Evolutionary conservation across 108 stramenopile genomes (phyloP), one percentile per base, ranked within the genome.

Genomic region (Nitzschia sp.): DNA sequence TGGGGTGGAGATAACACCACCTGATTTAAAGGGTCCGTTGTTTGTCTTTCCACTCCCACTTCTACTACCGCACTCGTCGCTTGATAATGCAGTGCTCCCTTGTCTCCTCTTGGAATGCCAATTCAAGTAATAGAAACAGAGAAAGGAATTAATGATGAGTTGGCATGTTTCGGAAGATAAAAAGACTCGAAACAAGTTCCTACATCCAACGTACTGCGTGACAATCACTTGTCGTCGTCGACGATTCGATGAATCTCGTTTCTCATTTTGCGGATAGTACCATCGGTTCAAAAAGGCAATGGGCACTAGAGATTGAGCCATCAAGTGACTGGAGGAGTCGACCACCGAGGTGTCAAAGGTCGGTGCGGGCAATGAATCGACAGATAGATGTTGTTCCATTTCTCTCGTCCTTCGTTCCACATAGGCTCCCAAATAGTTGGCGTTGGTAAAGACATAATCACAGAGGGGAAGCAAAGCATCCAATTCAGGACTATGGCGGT

Each of bases 361-460:
- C n/a, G n/a, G n/a, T n/a, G n/a, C n/a, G n/a, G n/a, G n/a, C n/a
- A n/a, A n/a, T n/a, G n/a, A n/a, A n/a, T n/a, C n/a, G n/a, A n/a
- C n/a, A n/a, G n/a, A n/a, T n/a, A n/a, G n/a, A n/a, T n/a, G 52
- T 10, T 7, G 37, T 44, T 75, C 76, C 53, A 50, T 17, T 52
- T 74, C 59, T 38, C 8, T 39, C 11, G 64, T 73, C 26, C 65
- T 61, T 14, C 67, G 68, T 9, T 54, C 14, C 15, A 80, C 37
- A 58, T 80, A 84, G 17, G 55, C 64, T 22, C 58, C 65, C 53
- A 84, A 50, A 51, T 67, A 62, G 39, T 66, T 44, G n/a, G 69
- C 41, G 75, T 81, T 85, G 10, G 65, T 71, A 56, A 85, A 76
- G 0, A 85, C 21, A 40, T 74, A 65, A 19, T 76, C 53, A 22